These are phyloP conservation scores for Nemania sp. DNA, from an alignment of 2,329 filamentous ascomycete species.

Conservation along the genomic window DNA sequence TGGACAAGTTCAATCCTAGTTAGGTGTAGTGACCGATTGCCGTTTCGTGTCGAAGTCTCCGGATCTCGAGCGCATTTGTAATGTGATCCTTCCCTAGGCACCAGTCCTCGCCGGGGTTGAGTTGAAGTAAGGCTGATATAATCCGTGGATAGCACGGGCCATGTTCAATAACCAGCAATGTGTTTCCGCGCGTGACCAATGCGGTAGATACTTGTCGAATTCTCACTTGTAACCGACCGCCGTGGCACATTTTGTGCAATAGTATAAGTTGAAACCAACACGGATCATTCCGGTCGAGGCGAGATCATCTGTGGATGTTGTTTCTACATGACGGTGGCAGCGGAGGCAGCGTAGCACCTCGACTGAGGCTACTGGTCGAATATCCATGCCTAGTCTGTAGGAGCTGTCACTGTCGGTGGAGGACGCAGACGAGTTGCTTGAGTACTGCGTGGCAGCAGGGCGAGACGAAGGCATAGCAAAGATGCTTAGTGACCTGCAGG, in stretches of 20 bases:
- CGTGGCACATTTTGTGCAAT: constrained; percentile 65
- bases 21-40: background rate
- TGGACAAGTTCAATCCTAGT: too few species aligned
- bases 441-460: constrained; percentile 43
- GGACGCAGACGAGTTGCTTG: constrained; percentile 44
- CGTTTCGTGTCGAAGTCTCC: background rate
- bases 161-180: background rate
- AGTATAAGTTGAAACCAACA: constrained; percentile 68
- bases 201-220: background rate
- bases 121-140: constrained; percentile 1
- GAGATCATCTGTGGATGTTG: constrained; percentile 63
- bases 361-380: constrained; percentile 53
- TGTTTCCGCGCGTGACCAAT: background rate
- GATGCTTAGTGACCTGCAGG: background rate
- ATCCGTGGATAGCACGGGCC: background rate
- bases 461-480: constrained; percentile 39
- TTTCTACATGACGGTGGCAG: constrained; percentile 65
- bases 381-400: constrained; percentile 52
- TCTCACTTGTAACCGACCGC: constrained; percentile 65
- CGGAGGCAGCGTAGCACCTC: constrained; percentile 55
- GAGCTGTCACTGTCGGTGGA: constrained; percentile 50
- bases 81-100: constrained; percentile 5
- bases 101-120: background rate
- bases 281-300: constrained; percentile 64
- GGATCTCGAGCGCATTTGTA: background rate